These are phyloP conservation scores for Rubia yunnanensis DNA, from an alignment of 257 asterid species.

Conservation along the genomic window DNA sequence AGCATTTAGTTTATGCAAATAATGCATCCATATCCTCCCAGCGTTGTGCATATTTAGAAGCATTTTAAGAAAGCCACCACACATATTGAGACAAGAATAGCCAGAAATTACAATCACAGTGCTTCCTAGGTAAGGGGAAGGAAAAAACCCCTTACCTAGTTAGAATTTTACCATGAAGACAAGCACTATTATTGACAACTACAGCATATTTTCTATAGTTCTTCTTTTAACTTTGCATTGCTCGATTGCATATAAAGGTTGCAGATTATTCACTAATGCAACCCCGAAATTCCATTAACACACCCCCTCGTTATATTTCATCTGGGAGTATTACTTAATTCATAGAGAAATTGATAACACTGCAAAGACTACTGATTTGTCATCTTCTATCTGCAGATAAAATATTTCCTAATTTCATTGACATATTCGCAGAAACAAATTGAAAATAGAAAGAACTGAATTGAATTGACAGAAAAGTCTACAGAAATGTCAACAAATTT, in stretches of 20 bases:
- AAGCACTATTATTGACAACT: not conserved
- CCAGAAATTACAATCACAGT: not conserved
- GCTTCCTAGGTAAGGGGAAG: not conserved
- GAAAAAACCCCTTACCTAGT: too few species aligned
- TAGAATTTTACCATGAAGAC: not conserved
- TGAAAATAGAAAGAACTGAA: too few species aligned
- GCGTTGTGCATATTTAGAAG: conserved; percentile 42
- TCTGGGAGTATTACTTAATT: not conserved
- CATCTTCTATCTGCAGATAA: not conserved
- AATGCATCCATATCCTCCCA: conserved; percentile 73
- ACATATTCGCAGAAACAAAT: too few species aligned
- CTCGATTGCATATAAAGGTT: not conserved
- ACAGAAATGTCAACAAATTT: too few species aligned
- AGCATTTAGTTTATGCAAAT: conserved; percentile 66
- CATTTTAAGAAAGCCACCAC: conserved; percentile 7
- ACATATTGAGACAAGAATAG: not conserved
- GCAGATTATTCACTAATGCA: not conserved
- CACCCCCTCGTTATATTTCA: not conserved
- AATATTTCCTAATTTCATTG: too few species aligned
- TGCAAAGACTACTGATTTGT: too few species aligned
- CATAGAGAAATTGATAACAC: not conserved
- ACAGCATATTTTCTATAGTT: not conserved
- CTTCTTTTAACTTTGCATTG: not conserved
- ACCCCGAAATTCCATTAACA: not conserved
- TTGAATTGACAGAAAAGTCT: too few species aligned